Evolutionary conservation across 2,329 filamentous ascomycete genomes (phyloP).

Genomic region (Metarhizium rileyi): DNA sequence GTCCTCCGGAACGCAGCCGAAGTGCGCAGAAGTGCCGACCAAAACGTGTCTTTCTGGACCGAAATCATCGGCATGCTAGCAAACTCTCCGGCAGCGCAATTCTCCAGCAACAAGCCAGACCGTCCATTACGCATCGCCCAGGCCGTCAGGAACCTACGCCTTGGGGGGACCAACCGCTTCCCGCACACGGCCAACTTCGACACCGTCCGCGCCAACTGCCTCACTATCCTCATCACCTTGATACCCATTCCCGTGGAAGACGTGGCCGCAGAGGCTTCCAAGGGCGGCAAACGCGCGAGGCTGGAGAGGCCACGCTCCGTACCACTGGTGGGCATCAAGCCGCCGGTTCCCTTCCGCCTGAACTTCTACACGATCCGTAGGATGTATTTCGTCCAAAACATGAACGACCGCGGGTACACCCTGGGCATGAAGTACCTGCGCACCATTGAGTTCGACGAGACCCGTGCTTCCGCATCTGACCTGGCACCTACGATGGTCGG

Average conservation of each 20-base stretch:
- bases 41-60: conserved; percentile 1
- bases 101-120: conserved; percentile 1
- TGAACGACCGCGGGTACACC: neutral
- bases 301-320: conserved; percentile 4
- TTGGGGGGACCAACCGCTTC: conserved; percentile 4
- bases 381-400: conserved; percentile 1
- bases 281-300: neutral
- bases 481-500: neutral
- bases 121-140: conserved; percentile 4
- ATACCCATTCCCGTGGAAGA: conserved; percentile 7
- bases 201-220: conserved; percentile 7
- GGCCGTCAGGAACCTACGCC: conserved; percentile 6
- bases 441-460: conserved; percentile 4
- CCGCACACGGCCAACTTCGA: conserved; percentile 9
- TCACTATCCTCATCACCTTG: conserved; percentile 7
- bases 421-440: conserved; percentile 8
- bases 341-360: conserved; percentile 5
- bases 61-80: conserved; percentile 5
- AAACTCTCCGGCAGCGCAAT: conserved; percentile 2
- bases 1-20: neutral
- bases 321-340: neutral
- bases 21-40: neutral
- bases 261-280: neutral
- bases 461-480: neutral
- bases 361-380: conserved; percentile 7